phyloP scores from a whole-genome alignment of 441 rosid species.

The Erodium trifolium region DNA sequence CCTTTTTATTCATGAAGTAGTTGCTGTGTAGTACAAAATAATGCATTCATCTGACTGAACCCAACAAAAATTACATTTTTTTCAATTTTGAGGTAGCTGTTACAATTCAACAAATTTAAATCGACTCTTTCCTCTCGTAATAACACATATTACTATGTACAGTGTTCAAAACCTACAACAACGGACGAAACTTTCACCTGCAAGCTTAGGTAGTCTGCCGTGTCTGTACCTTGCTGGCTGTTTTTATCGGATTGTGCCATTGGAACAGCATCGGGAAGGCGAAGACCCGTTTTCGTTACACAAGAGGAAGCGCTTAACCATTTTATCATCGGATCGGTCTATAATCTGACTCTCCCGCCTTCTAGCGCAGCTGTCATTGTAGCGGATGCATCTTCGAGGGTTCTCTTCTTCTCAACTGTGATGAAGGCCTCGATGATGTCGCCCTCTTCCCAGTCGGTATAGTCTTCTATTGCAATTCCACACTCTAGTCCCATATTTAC shows the following conservation, averaged over 20 bases:
- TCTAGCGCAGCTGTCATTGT: constrained; percentile 79
- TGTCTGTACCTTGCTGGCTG: not conserved
- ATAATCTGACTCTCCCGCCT: constrained; percentile 42
- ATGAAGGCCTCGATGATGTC: constrained; percentile 68
- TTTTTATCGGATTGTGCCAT: not conserved
- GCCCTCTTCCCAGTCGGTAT: constrained; percentile 69
- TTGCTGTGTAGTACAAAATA: not conserved
- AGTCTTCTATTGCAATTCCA: constrained; percentile 65
- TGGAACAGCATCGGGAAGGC: not conserved
- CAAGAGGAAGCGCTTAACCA: not conserved
- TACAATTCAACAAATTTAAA: not conserved
- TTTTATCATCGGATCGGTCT: constrained; percentile 8
- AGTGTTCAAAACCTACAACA: constrained; percentile 15
- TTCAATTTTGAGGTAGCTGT: not conserved
- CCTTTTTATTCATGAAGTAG: no score
- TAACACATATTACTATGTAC: constrained; percentile 17
- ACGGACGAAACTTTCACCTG: constrained; percentile 8
- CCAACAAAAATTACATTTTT: not conserved
- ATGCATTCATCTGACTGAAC: not conserved
- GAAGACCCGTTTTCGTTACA: not conserved
- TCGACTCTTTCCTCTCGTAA: not conserved
- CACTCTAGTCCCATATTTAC: constrained; percentile 86
- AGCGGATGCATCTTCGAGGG: constrained; percentile 94
- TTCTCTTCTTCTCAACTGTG: constrained; percentile 65
- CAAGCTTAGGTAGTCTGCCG: not conserved